These are phyloP conservation scores for Tylopilus sp. DNA, from an alignment of 1,284 basidiomycete genomes.

Conservation along the genomic window DNA sequence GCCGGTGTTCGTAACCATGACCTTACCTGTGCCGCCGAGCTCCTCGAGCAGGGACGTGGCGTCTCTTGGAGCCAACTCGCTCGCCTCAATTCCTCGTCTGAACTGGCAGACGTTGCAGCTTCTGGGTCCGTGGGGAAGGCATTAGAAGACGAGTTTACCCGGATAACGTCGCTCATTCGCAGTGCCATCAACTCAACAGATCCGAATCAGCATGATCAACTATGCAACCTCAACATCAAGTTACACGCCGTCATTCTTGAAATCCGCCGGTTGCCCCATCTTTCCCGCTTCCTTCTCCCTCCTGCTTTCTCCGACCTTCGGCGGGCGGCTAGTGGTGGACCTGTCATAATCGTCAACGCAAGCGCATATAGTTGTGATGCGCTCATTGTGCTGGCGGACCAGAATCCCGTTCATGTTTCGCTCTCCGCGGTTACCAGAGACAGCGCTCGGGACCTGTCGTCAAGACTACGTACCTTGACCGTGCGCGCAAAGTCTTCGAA, in stretches of 20 bases:
- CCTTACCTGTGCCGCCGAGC: neutral
- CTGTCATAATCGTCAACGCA: slow-evolving; percentile 38
- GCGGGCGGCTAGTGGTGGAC: slow-evolving; percentile 37
- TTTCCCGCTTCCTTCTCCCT: neutral
- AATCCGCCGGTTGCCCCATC: neutral
- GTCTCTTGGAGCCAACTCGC: slow-evolving; percentile 6
- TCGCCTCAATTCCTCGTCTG: neutral
- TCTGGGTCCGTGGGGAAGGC: neutral
- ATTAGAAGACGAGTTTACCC: neutral
- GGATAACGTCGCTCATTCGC: neutral
- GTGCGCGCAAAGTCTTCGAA: neutral
- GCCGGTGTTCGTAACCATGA: slow-evolving; percentile 1
- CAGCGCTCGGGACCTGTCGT: slow-evolving; percentile 4
- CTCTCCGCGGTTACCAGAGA: slow-evolving; percentile 8
- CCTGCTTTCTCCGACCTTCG: slow-evolving; percentile 1
- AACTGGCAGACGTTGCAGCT: neutral
- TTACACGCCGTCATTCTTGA: neutral
- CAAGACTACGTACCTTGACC: neutral
- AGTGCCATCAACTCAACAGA: neutral
- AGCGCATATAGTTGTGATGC: slow-evolving; percentile 16
- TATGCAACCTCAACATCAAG: neutral
- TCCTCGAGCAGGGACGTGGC: slow-evolving; percentile 6
- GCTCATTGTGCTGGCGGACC: slow-evolving; percentile 26
- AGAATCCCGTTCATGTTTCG: slow-evolving; percentile 20
- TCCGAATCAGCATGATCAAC: neutral